phyloP scores from a whole-genome alignment of 2,329 filamentous ascomycete genomes.

The Fusarium gaditjirri region DNA sequence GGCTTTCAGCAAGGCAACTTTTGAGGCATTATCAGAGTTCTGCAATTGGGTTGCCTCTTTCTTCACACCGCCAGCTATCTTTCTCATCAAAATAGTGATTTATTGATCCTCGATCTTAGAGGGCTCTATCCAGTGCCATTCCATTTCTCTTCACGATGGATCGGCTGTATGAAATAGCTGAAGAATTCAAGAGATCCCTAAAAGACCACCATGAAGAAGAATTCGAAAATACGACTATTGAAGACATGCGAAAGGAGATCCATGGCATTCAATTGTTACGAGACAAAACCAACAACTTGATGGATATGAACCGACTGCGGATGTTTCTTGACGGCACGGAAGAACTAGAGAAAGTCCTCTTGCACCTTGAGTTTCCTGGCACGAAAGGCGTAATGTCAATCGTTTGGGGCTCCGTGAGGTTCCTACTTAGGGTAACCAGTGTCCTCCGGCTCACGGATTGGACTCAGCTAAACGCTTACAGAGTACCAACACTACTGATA shows the following conservation, averaged over 20 bases:
- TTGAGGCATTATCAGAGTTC: background rate
- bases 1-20: background rate
- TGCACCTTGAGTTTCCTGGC: background rate
- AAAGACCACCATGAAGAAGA: background rate
- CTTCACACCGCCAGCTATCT: background rate
- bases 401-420: background rate
- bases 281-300: background rate
- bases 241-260: background rate
- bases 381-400: background rate
- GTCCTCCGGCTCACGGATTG: fast-evolving
- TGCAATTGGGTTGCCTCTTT: background rate
- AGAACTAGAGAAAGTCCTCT: background rate
- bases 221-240: background rate
- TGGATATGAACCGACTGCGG: slow-evolving; percentile 8
- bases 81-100: background rate
- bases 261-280: background rate
- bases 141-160: background rate
- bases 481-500: background rate
- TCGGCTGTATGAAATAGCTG: background rate
- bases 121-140: background rate
- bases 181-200: background rate
- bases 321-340: slow-evolving; percentile 3
- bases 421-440: background rate
- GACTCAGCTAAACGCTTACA: background rate
- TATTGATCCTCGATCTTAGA: background rate